Evolutionary conservation across 2,329 filamentous ascomycete genomes (phyloP).

Genomic region (Colletotrichum orchidophilum): DNA sequence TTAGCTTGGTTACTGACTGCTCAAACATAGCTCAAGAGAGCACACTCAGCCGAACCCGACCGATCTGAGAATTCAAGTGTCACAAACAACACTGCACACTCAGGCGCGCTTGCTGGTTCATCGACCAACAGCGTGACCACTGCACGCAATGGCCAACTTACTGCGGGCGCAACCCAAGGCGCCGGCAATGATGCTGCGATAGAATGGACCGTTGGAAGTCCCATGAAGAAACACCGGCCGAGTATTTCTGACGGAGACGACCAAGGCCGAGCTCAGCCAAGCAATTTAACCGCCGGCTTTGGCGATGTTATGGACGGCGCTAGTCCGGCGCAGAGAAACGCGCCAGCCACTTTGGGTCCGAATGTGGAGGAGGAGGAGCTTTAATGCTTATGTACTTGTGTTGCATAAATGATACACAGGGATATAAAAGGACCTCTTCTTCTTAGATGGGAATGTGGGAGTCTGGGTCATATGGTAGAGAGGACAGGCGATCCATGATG

Average conservation of each 20-base stretch:
- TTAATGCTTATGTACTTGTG: background rate
- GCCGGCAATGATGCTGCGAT: background rate
- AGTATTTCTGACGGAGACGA: slow-evolving; percentile 23
- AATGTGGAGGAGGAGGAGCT: slow-evolving; percentile 30
- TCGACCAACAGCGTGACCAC: background rate
- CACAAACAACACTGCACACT: background rate
- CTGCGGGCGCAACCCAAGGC: background rate
- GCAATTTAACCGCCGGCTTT: background rate
- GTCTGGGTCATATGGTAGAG: background rate
- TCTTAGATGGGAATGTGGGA: background rate
- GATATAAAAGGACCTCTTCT: no score
- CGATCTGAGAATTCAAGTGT: slow-evolving; percentile 40
- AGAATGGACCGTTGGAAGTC: slow-evolving; percentile 30
- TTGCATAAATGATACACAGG: background rate
- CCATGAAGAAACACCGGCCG: slow-evolving; percentile 33
- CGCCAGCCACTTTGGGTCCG: background rate
- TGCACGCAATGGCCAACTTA: background rate
- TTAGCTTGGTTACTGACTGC: background rate
- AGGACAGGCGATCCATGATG: background rate
- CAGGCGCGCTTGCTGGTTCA: background rate
- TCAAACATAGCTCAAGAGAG: slow-evolving; percentile 74
- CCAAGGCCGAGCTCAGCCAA: background rate
- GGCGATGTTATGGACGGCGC: background rate
- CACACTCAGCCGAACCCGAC: slow-evolving; percentile 78
- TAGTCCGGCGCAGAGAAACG: background rate